Base-by-base conservation (phyloP, 2,329 filamentous ascomycete genomes). In the Talaromyces sp. region DNA sequence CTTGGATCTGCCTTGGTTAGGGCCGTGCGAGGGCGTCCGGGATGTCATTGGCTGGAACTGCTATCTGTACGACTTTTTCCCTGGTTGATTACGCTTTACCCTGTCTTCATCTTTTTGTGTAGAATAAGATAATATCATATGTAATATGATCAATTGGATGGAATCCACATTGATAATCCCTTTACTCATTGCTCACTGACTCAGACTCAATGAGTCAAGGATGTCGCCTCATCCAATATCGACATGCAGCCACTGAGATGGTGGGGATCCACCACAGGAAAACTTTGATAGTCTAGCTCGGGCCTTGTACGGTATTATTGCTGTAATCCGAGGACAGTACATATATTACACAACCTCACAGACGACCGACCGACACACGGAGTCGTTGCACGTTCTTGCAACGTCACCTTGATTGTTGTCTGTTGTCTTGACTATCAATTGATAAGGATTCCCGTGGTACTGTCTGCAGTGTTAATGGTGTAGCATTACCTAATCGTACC, bases 201-300 rank as follows among this genome's bases (percentile, higher is more conserved):
- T 11, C 3, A 27, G n/a, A n/a, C n/a, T n/a, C 5, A 36, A 53
- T 53, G 49, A 53, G 49, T n/a, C 25, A 29, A n/a, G 22, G 43
- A 36, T 36, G 27, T 53, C 49, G 25, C 25, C 49, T 53, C 49
- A 53, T 53, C 31, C 27, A 31, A 10, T 22, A 34, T 22, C 51
- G 36, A 17, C 56, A 40, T 38, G 56, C 56, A 58, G 54, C 31
- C 36, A 22, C 31, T 11, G 54, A 58, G 31, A 58, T 58, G 56
- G 56, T 22, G 56, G 22, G 36, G 38, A 29, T 31, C 56, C 34
- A 40, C 34, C 22, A 6, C 56, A 43, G 22, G 34, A 59, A 59
- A 59, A 59, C 56, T 59, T 59, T 59, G 56, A 59, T 45, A 59
- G 36, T 43, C 34, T 38, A 58, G 54, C 54, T 58, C 29, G 15